A percentile compares a stretch with the other conserved stretches of the same genome.
Conservation (phyloP, 2,329 filamentous ascomycete genomes). For the Colletotrichum sp. region DNA sequence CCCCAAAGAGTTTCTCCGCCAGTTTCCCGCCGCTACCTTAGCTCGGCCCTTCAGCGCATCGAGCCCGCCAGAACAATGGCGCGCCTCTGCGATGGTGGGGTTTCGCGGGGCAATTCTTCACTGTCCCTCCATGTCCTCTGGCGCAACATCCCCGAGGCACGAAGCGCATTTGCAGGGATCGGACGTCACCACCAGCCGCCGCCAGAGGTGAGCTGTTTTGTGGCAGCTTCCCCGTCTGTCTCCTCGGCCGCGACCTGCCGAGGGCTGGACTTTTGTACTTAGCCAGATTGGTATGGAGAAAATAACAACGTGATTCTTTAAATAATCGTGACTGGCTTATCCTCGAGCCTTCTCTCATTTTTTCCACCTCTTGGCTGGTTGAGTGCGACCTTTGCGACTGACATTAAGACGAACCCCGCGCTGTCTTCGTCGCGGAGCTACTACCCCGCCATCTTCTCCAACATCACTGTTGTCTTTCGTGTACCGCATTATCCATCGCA, state of each 20-base stretch:
- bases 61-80: not conserved
- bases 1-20: not conserved
- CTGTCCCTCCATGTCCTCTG: not conserved
- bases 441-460: conserved; percentile 18
- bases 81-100: conserved; percentile 14
- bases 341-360: not conserved
- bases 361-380: not conserved
- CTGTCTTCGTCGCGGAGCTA: not conserved
- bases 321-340: not conserved
- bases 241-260: conserved; percentile 8
- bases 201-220: conserved; percentile 16
- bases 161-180: conserved; percentile 4
- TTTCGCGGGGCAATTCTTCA: conserved; percentile 16
- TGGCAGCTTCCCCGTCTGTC: conserved; percentile 10
- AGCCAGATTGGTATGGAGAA: not conserved
- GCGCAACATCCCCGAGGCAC: not conserved
- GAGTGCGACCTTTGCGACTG: not conserved
- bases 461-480: not conserved
- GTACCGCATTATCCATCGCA: conserved; percentile 21
- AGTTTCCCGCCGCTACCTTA: conserved; percentile 13
- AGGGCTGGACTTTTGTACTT: not conserved
- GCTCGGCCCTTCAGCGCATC: not conserved
- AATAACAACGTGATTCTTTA: conserved; percentile 1
- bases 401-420: not conserved
- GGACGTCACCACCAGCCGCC: conserved; percentile 2